Evolutionary conservation across 1,284 basidiomycete species (phyloP).

Genomic region (Hypsizygus ulmarius): DNA sequence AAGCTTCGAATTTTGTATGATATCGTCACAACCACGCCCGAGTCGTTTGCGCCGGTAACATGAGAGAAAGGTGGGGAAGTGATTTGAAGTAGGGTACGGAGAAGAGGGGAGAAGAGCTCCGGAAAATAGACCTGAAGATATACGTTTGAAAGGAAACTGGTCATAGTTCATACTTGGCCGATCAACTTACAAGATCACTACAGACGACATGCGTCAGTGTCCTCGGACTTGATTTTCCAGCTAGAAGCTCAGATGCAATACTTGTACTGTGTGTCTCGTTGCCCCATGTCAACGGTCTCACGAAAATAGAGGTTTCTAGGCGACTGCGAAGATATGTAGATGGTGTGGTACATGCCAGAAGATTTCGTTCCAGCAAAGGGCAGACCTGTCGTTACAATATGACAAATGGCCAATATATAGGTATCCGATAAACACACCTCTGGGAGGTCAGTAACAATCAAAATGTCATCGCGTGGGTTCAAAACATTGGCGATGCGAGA

Average conservation of each 20-base stretch:
- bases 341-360: conserved; percentile 24
- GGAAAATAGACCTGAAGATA: conserved; percentile 68
- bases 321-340: neutral
- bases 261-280: conserved; percentile 37
- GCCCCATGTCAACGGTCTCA: conserved; percentile 70
- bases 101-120: conserved; percentile 64
- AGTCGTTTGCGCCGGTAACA: neutral
- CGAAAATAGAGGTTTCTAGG: conserved; percentile 24
- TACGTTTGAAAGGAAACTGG: conserved; percentile 12
- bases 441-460: conserved; percentile 70
- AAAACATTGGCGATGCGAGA: conserved; percentile 41
- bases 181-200: conserved; percentile 65
- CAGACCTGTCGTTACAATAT: conserved; percentile 21
- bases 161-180: neutral
- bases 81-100: conserved; percentile 65
- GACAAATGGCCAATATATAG: neutral
- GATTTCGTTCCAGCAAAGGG: conserved; percentile 52
- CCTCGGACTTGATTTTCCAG: conserved; percentile 12
- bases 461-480: conserved; percentile 30
- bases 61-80: conserved; percentile 49
- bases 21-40: conserved; percentile 41
- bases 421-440: conserved; percentile 36
- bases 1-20: conserved; percentile 80
- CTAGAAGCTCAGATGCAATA: conserved; percentile 40
- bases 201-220: conserved; percentile 63